Evolutionary conservation across 2,329 filamentous ascomycete genomes (phyloP), one percentile per base, ranked within the genome.

Genomic region (Colletotrichum cuscutae): DNA sequence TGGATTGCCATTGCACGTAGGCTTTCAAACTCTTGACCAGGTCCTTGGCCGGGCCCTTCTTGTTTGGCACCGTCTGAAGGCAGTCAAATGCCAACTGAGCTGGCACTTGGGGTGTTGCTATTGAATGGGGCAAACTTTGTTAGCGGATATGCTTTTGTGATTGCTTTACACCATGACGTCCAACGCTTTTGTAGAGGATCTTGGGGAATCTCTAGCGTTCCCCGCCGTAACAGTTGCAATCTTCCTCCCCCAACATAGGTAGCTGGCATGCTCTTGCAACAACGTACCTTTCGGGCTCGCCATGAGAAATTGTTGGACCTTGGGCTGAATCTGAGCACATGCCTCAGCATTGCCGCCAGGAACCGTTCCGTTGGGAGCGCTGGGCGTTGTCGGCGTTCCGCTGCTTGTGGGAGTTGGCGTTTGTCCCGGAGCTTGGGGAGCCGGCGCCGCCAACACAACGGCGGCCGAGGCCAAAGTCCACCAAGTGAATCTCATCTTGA

Each of bases 1-100:
- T 85, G 54, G 84, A 86, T 76, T 89, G 86, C 79, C 85, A 88
- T 65, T 86, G 81, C 1, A 85, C 78, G 59, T 85, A 87, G 5
- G 83, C 81, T 72, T 81, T 80, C 28, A 85, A 75, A 57, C 81
- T 82, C 63, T 80, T 77, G 66, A 85, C 75, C 22, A 86, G 76
- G 63, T 80, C 75, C 65, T 78, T 68, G 1, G 81, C 84, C 7
- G 79, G 79, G 7, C 79, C 75, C 8, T 77, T 78, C 66, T 80
- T 79, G 72, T 84, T 82, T 15, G 84, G 84, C 5, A 85, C 82
- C 8, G 82, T 78, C 19, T 79, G 76, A 4, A 85, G 77, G 67
- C 84, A 86, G 5, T 82, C 80, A 57, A 80, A 77, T 0, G 84
- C 84, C 54, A 81, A 56, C 19, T 79, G 77, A 11, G 82, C 83